Conservation (phyloP, 177 flowering plant species). For the Vitis hybrid region DNA sequence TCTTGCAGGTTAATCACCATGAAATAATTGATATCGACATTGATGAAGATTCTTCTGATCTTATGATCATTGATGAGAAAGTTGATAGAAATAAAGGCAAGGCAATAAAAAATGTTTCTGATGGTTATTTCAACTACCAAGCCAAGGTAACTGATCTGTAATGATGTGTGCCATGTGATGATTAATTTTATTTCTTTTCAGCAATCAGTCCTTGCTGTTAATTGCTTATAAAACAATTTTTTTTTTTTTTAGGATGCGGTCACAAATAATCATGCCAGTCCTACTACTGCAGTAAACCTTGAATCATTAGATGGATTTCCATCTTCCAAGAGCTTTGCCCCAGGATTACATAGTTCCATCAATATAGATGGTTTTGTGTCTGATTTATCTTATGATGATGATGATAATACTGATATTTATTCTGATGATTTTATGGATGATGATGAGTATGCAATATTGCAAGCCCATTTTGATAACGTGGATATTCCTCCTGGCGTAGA, state of each 20-base stretch:
- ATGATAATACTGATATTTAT: constrained; percentile 20
- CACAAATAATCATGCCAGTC: constrained; percentile 7
- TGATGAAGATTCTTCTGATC: constrained; percentile 39
- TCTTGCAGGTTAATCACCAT: constrained; percentile 39
- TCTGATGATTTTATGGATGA: constrained; percentile 28
- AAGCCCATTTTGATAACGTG: constrained; percentile 47
- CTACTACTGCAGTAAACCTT: constrained; percentile 11
- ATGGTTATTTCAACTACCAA: constrained; percentile 17
- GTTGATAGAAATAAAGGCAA: constrained; percentile 46
- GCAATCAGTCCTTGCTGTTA: too few relatives aligned
- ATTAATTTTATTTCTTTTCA: background rate
- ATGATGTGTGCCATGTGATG: background rate
- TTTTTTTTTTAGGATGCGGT: constrained; percentile 30
- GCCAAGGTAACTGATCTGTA: constrained; percentile 24
- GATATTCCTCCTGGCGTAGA: constrained; percentile 65
- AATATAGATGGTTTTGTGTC: constrained; percentile 28
- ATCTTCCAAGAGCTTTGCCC: constrained; percentile 16
- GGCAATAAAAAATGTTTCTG: constrained; percentile 24
- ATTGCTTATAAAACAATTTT: background rate
- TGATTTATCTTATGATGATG: constrained; percentile 26
- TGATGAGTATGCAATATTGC: constrained; percentile 34
- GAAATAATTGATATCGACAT: constrained; percentile 64
- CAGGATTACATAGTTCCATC: constrained; percentile 15
- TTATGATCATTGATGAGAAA: constrained; percentile 25
- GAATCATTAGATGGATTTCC: constrained; percentile 24